Evolutionary conservation across 306 rosid species (phyloP).

Genomic region (Glycine latifolia): DNA sequence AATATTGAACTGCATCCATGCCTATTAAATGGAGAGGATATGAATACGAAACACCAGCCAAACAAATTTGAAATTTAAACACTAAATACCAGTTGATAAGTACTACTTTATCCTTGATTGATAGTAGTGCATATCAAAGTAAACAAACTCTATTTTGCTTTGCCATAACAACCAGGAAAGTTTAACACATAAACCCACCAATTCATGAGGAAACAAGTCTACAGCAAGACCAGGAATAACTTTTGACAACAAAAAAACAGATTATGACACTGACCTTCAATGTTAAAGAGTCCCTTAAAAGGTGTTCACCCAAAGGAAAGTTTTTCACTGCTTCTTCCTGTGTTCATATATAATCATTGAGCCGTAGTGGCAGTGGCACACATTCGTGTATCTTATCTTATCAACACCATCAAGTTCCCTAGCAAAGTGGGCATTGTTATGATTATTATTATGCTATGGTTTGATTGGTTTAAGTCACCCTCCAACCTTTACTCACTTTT

Average conservation of each 20-base stretch:
- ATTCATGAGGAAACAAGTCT: conserved; percentile 35
- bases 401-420: conserved; percentile 41
- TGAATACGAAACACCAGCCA: too few species aligned
- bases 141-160: conserved; percentile 5
- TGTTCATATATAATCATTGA: conserved; percentile 2
- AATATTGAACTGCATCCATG: conserved; percentile 11
- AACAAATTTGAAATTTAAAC: not conserved
- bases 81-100: not conserved
- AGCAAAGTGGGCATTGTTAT: conserved; percentile 44
- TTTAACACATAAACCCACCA: not conserved
- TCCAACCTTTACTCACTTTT: not conserved
- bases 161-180: conserved; percentile 17
- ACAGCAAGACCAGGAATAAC: conserved; percentile 5
- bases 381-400: conserved; percentile 43
- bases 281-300: conserved; percentile 34
- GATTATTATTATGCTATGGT: not conserved
- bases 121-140: not conserved
- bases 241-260: not conserved
- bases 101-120: not conserved
- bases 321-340: not conserved
- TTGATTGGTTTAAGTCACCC: conserved; percentile 1
- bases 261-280: conserved; percentile 41
- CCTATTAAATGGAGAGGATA: not conserved
- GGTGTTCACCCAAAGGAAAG: conserved; percentile 34
- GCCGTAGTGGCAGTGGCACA: conserved; percentile 41